These are phyloP conservation scores for Stagonosporopsis tanaceti DNA, from an alignment of 2,329 filamentous ascomycete species.

Conservation along the genomic window DNA sequence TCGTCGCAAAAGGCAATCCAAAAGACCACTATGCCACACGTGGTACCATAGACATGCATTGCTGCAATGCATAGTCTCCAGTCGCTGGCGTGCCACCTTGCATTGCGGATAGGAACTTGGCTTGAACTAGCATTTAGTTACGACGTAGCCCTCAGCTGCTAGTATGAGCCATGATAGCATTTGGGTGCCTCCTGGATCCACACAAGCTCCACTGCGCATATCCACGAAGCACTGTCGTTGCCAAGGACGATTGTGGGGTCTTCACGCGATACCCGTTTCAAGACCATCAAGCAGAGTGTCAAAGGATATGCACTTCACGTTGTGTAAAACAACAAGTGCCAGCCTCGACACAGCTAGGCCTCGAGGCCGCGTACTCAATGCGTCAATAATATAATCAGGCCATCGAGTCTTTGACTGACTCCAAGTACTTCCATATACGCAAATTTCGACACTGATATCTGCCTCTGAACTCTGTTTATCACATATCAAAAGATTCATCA, in stretches of 20 bases:
- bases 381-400: constrained; percentile 27
- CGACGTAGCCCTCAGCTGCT: not conserved
- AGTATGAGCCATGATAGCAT: not conserved
- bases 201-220: not conserved
- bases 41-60: not conserved
- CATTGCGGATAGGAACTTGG: not conserved
- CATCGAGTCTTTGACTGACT: constrained; percentile 6
- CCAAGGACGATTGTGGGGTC: constrained; percentile 27
- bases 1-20: too few species aligned
- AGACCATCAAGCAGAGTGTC: constrained; percentile 19
- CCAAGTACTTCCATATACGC: not conserved
- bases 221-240: constrained; percentile 16
- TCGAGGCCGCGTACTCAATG: constrained; percentile 33
- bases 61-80: not conserved
- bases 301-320: constrained; percentile 22
- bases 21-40: not conserved
- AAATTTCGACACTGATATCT: not conserved
- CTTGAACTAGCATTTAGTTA: not conserved
- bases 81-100: not conserved
- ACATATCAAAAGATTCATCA: constrained; percentile 13
- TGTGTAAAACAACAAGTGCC: constrained; percentile 33
- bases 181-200: not conserved
- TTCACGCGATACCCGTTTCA: constrained; percentile 46
- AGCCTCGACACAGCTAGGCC: constrained; percentile 24
- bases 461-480: not conserved